phyloP scores from a whole-genome alignment of 2,329 filamentous ascomycete genomes.

The Hyphodiscus sp. region DNA sequence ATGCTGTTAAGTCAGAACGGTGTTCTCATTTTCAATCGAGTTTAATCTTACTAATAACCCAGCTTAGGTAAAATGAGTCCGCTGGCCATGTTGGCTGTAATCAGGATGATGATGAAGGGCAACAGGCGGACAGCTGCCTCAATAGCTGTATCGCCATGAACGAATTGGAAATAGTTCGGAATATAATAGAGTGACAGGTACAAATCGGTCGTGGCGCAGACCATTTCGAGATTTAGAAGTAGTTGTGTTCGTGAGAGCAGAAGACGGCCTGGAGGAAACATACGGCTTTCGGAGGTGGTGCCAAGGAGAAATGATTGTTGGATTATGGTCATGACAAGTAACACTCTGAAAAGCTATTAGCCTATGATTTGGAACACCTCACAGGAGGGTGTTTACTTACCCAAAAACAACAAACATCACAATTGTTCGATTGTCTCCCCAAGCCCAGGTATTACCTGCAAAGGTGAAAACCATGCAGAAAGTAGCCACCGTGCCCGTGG shows the following conservation, averaged over 20 bases:
- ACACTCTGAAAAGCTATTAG: too few relatives aligned
- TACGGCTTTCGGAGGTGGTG: conserved; percentile 36
- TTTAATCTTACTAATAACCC: too few relatives aligned
- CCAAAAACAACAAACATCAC: conserved; percentile 40
- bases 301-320: conserved; percentile 42
- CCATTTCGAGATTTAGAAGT: conserved; percentile 37
- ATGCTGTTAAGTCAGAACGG: too few relatives aligned
- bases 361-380: too few relatives aligned
- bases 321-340: conserved; percentile 37
- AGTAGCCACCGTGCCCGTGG: conserved; percentile 35
- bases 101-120: conserved; percentile 34
- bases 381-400: too few relatives aligned
- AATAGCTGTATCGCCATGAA: conserved; percentile 31
- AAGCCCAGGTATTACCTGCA: conserved; percentile 43
- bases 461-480: conserved; percentile 44
- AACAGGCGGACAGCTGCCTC: conserved; percentile 32
- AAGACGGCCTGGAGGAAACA: conserved; percentile 41
- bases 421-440: conserved; percentile 40
- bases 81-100: conserved; percentile 31
- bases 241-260: conserved; percentile 33
- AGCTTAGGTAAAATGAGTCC: conserved; percentile 34
- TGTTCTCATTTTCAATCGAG: too few relatives aligned
- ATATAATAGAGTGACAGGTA: conserved; percentile 38
- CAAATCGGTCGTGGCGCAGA: conserved; percentile 29
- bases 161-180: conserved; percentile 42